phyloP scores from a whole-genome alignment of 225 moss, liverwort and hornwort species.

The Sphagnum tenellum region DNA sequence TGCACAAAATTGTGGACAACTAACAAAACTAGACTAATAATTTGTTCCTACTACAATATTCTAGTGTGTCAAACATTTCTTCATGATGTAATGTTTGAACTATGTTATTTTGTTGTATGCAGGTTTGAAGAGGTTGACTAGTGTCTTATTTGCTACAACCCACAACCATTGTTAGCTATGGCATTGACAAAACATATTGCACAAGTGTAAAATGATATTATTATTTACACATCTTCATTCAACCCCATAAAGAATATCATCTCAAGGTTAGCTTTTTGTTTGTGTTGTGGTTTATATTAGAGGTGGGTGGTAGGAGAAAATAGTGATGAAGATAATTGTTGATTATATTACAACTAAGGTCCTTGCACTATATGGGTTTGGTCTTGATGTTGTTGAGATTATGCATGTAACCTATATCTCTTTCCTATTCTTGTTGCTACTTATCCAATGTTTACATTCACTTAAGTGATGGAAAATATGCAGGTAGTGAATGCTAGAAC shows the following conservation, averaged over 20 bases:
- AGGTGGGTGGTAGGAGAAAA: conserved; percentile 55
- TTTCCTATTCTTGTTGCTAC: not conserved
- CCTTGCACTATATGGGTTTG: conserved; percentile 66
- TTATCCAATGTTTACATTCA: not conserved
- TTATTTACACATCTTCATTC: conserved; percentile 71
- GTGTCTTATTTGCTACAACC: conserved; percentile 25
- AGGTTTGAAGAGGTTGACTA: not conserved
- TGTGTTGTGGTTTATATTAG: no score
- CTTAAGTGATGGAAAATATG: no score
- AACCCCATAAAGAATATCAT: conserved; percentile 98
- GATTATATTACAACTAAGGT: conserved; percentile 63
- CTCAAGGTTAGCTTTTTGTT: conserved; percentile 41
- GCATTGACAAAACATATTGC: conserved; percentile 59
- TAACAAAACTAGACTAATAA: conserved; percentile 59
- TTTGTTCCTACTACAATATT: conserved; percentile 82
- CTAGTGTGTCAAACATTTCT: conserved; percentile 21
- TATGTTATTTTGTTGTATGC: not conserved
- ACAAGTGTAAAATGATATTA: conserved; percentile 32
- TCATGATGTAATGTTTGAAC: not conserved
- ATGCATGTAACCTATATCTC: conserved; percentile 41
- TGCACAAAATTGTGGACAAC: conserved; percentile 66
- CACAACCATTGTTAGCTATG: conserved; percentile 74
- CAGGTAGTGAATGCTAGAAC: no score
- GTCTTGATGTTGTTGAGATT: conserved; percentile 90
- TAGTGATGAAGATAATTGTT: conserved; percentile 79